Percentiles rank a stretch among this genome's conserved stretches.
These are phyloP conservation scores for Chlamydomonas reinhardtii DNA, from an alignment of 163 green algal genomes.

Conservation along the genomic window DNA sequence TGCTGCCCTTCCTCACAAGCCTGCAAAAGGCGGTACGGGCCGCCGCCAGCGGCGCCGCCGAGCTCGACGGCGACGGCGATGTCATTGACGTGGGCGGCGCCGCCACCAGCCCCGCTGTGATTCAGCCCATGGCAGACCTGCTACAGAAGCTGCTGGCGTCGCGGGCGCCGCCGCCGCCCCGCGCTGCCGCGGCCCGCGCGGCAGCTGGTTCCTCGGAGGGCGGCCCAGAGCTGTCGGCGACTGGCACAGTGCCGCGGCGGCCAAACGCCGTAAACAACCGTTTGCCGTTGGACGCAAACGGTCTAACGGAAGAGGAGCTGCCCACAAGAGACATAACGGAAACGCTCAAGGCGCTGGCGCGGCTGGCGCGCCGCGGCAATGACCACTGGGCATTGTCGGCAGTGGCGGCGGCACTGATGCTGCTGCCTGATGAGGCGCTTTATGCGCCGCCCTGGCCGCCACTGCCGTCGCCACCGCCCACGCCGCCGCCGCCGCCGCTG, in stretches of 20 bases:
- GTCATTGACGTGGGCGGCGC: too few species aligned
- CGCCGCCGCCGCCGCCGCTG: conserved; percentile 60
- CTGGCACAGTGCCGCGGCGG: not conserved
- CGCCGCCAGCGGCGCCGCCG: not conserved
- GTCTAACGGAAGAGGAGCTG: conserved; percentile 10
- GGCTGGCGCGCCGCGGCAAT: not conserved
- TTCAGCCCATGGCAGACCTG: conserved; percentile 9
- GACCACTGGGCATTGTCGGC: not conserved
- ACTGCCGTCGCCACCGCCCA: conserved; percentile 56
- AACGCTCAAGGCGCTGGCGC: conserved; percentile 21
- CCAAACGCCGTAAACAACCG: conserved; percentile 9
- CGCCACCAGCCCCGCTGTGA: too few species aligned
- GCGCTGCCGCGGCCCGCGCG: not conserved
- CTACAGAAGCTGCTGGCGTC: conserved; percentile 11
- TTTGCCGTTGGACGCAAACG: conserved; percentile 12
- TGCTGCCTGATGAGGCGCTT: conserved; percentile 50
- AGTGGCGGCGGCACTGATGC: conserved; percentile 49
- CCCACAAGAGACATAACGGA: not conserved
- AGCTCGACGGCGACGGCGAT: not conserved
- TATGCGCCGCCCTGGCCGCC: conserved; percentile 54
- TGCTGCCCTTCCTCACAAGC: not conserved
- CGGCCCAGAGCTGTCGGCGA: not conserved
- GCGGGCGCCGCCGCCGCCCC: conserved; percentile 12
- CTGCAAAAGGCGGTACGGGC: not conserved
- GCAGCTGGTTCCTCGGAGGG: not conserved